Conservation (phyloP, 352 stramenopile genomes). For the Globisporangium rhizosaccharum region DNA sequence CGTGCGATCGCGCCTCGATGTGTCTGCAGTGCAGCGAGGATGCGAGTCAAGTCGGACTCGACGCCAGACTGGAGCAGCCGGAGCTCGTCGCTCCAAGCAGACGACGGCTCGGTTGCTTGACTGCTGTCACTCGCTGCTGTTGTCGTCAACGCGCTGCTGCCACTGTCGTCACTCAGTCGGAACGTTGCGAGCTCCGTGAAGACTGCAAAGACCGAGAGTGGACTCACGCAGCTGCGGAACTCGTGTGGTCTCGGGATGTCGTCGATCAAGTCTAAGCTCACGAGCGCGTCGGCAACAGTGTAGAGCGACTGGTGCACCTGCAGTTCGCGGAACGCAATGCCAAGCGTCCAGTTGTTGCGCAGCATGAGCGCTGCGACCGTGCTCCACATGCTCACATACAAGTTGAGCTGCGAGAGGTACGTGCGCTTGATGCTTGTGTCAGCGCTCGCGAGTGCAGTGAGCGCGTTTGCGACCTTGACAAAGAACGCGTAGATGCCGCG, state of each 20-base stretch:
- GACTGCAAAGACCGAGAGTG: slow-evolving; percentile 28
- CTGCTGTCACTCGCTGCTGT: background rate
- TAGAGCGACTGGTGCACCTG: slow-evolving; percentile 57
- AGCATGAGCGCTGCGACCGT: slow-evolving; percentile 46
- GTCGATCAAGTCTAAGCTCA: slow-evolving; percentile 24
- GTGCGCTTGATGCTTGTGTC: slow-evolving; percentile 10
- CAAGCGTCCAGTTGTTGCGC: slow-evolving; percentile 31
- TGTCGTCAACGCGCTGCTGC: background rate
- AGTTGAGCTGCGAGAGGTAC: slow-evolving; percentile 26
- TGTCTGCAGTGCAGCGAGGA: slow-evolving; percentile 47
- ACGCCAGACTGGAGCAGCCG: slow-evolving; percentile 38
- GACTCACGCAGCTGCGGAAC: slow-evolving; percentile 6
- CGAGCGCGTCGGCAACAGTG: slow-evolving; percentile 33
- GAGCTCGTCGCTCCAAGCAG: slow-evolving; percentile 8
- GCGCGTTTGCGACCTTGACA: slow-evolving; percentile 36
- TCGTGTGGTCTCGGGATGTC: slow-evolving; percentile 14
- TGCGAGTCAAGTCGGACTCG: slow-evolving; percentile 48
- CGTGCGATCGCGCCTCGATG: slow-evolving; percentile 24
- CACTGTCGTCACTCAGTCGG: slow-evolving; percentile 1
- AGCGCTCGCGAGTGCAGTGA: slow-evolving; percentile 18
- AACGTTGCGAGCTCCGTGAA: slow-evolving; percentile 33
- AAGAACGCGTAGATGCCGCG: slow-evolving; percentile 50
- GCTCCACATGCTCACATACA: slow-evolving; percentile 37
- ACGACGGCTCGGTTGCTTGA: slow-evolving; percentile 1
- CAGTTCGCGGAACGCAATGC: slow-evolving; percentile 47